Evolutionary conservation across 2,329 filamentous ascomycete genomes (phyloP), one percentile per base, ranked within the genome.

Genomic region (Fusarium penzigii): DNA sequence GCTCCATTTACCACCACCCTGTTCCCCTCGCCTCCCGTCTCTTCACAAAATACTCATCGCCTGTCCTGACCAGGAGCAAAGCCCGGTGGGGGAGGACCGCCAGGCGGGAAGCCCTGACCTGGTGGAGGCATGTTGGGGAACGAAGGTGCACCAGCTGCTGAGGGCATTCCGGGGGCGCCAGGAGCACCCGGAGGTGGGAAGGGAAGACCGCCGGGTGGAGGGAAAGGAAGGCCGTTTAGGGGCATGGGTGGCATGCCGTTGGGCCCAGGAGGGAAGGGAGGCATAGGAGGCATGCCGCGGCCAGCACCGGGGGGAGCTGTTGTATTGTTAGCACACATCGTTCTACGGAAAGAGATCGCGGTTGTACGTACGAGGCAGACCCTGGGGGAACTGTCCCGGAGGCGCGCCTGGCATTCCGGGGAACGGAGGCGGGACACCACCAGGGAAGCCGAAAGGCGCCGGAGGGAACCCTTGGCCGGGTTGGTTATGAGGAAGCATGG

Each of bases 401-500:
- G 72, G 72, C 5, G 65, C 72, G 39, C 72, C 72, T 29, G 73
- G 76, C 70, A 80, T 74, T 46, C 76, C 77, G 45, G 79, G 80
- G 63, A 86, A 87, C 25, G 83, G 83, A 42, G 84, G 85, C 51
- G 83, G 84, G 38, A 75, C 71, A 52, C 74, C 77, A 56, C 84
- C 84, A 42, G 86, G 85, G 68, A 90, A 87, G 53, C 75, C 79
- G 67, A 86, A 88, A 34, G 83, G 73, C 60, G 81, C 78, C 32
- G 79, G 78, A 46, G 80, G 70, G 57, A 74, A 72, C 62, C 72
- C 73, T 20, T 76, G 77, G 57, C 80, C 80, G 45, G 83, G 83
- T 68, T 86, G 86, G 73, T 86, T 86, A 67, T 86, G 83, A 11
- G 79, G 82, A 44, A 93, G 84, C 85, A 94, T 91, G 46, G 89